A percentile compares a stretch with the other conserved stretches of the same genome.
phyloP scores from a whole-genome alignment of 225 moss, liverwort and hornwort genomes.

The Asterella californica region DNA sequence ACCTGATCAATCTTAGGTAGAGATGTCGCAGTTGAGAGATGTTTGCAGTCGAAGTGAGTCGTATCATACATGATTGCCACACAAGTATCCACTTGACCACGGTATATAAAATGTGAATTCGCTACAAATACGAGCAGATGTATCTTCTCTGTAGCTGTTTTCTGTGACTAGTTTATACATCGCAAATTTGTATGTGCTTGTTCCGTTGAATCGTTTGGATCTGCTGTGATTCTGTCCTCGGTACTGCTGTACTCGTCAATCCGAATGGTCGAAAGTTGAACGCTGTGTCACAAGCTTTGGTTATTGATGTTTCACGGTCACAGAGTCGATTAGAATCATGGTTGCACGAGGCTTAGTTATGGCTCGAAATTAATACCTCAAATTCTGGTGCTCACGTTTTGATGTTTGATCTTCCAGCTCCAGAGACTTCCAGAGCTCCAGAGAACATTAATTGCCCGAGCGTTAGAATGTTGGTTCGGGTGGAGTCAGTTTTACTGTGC shows the following conservation, averaged over 20 bases:
- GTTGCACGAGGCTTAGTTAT: neutral
- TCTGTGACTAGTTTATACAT: neutral
- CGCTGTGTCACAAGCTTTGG: neutral
- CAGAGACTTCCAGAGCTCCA: neutral
- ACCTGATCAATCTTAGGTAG: neutral
- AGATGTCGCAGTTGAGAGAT: conserved; percentile 1
- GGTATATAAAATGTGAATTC: conserved; percentile 9
- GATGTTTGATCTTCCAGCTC: neutral
- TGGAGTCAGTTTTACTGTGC: neutral
- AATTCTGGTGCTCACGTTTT: neutral
- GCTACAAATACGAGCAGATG: neutral
- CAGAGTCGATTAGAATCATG: neutral
- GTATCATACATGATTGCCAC: conserved; percentile 1
- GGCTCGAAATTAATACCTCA: neutral
- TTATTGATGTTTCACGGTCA: neutral
- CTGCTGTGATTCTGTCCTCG: neutral
- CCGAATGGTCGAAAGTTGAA: neutral
- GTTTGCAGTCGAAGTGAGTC: conserved; percentile 6
- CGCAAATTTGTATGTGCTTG: neutral
- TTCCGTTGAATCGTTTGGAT: neutral
- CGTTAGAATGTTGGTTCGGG: neutral
- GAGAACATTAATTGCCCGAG: neutral
- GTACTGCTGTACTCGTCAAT: neutral
- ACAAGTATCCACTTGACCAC: conserved; percentile 10
- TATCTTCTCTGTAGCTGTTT: neutral